A percentile compares a stretch with the other conserved stretches of the same genome.
These are phyloP conservation scores for Backusella luteola DNA, from an alignment of 192 early-diverging fungal species.

Conservation along the genomic window DNA sequence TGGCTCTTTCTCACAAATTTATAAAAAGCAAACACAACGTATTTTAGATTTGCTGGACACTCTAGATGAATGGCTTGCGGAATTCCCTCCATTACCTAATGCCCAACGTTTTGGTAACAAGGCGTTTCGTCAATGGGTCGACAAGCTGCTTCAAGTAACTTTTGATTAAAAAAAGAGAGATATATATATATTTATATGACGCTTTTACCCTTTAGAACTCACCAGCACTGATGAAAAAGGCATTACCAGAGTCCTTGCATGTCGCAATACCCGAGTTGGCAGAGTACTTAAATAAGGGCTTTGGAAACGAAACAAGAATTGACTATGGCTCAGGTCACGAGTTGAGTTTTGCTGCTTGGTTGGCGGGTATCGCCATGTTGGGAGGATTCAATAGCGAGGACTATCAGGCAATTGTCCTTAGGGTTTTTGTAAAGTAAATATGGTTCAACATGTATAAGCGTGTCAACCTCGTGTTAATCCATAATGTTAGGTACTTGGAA, in stretches of 20 bases:
- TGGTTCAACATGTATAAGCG: too few relatives aligned
- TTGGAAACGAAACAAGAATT: slow-evolving; percentile 89
- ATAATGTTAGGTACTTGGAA: slow-evolving; percentile 62
- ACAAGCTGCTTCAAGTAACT: slow-evolving; percentile 49
- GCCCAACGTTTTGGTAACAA: slow-evolving; percentile 90
- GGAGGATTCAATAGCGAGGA: slow-evolving; percentile 62
- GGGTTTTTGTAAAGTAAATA: slow-evolving; percentile 64
- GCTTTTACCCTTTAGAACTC: slow-evolving; percentile 26
- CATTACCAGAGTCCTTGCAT: slow-evolving; percentile 38
- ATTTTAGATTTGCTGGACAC: slow-evolving; percentile 63
- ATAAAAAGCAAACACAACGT: slow-evolving; percentile 40
- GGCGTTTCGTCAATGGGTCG: slow-evolving; percentile 82
- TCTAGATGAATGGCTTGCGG: slow-evolving; percentile 66
- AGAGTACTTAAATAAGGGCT: slow-evolving; percentile 68
- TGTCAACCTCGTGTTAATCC: too few relatives aligned
- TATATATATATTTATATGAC: background rate
- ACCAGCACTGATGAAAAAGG: slow-evolving; percentile 29
- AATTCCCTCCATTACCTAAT: slow-evolving; percentile 72
- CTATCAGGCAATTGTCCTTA: slow-evolving; percentile 67
- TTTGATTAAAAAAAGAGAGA: background rate
- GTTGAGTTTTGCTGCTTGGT: slow-evolving; percentile 82
- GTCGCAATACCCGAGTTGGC: slow-evolving; percentile 66
- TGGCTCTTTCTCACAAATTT: background rate
- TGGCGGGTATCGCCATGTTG: slow-evolving; percentile 75
- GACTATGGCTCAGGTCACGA: slow-evolving; percentile 99